Base-by-base conservation (phyloP, 2,329 filamentous ascomycete genomes). In the Calonectria pseudoreteaudii region DNA sequence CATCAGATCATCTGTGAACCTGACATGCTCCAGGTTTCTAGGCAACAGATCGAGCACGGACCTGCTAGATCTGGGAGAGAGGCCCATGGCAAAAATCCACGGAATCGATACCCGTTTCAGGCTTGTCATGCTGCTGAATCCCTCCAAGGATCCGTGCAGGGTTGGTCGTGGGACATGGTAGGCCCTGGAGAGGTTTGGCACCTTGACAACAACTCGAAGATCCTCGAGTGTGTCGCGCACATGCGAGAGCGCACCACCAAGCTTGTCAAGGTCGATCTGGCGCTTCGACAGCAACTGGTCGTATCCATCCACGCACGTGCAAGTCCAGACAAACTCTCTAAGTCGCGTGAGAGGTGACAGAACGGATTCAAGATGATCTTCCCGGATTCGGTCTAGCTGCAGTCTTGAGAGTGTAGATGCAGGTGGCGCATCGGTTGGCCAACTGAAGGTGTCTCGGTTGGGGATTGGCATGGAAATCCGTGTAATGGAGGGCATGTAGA, bases 401-500 rank as follows among this genome's bases (percentile, higher is more conserved):
- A 65, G 41, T n/a, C 16, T 49, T 47, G 60, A 23, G 18, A 65
- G 28, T 16, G 41, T 28, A 5, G 60, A 65, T 20, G 60, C 28
- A 23, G 4, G 44, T 2, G 60, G 60, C 3, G 41, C 41, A 9
- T 65, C 60, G 10, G 60, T 31, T 9, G 38, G 60, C 60, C 60
- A 65, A 13, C 2, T 49, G 18, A 65, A 65, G 10, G 11, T 47
- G 3, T 30, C 30, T 49, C 28, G 60, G 28, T 65, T 65, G 16
- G 60, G 38, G n/a, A 65, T 65, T 23, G 60, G 60, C 41, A 65
- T 65, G 16, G 60, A 65, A 16, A 65, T 26, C 0, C 18, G 23
- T 5, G 60, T 65, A 6, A 65, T 23, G 5, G 60, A 30, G 13
- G 60, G 65, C 65, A 67, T 67, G 30, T 67, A 67, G 23, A 67